phyloP scores from a whole-genome alignment of 2,329 filamentous ascomycete genomes.

The Paradendryphiella salina region DNA sequence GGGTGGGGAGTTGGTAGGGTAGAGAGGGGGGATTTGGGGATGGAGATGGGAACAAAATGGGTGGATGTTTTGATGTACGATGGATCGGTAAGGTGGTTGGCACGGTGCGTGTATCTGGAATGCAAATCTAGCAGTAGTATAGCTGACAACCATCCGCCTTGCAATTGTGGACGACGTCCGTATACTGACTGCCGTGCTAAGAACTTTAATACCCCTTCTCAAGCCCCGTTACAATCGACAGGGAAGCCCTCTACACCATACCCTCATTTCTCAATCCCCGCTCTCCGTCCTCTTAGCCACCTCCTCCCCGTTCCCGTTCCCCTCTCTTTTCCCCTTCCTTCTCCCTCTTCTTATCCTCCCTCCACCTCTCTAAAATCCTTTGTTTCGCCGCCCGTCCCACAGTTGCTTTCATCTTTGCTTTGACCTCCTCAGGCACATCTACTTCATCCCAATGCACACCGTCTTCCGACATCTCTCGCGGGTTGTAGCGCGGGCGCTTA shows the following conservation, averaged over 20 bases:
- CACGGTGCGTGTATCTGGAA: too few species aligned
- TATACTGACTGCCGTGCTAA: too few species aligned
- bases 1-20: conserved; percentile 36
- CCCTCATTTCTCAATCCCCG: background rate
- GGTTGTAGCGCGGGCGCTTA: background rate
- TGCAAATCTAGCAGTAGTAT: too few species aligned
- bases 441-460: background rate
- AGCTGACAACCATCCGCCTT: too few species aligned
- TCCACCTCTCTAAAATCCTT: background rate
- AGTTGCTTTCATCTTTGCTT: background rate
- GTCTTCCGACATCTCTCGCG: background rate
- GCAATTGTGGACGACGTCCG: too few species aligned
- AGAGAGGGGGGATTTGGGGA: background rate
- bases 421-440: background rate
- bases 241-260: background rate
- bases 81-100: background rate
- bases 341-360: background rate
- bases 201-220: too few species aligned
- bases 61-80: background rate
- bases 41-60: background rate
- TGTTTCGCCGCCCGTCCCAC: background rate
- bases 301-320: background rate
- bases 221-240: background rate
- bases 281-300: background rate
- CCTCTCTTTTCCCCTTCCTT: background rate